Base-by-base conservation (phyloP, 805 yeast genomes). In the Saccharomycopsis oosterbeekiorum region DNA sequence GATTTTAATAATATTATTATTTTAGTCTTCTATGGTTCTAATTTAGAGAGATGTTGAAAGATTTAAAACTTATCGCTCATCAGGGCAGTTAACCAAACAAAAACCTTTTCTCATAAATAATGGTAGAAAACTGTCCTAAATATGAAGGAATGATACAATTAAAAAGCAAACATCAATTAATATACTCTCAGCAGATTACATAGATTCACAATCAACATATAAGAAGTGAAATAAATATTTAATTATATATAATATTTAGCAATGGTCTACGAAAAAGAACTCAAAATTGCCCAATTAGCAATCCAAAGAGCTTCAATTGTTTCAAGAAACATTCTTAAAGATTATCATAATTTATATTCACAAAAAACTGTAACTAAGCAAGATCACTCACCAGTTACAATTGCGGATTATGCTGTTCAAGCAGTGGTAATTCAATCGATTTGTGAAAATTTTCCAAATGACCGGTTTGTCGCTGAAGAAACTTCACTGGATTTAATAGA, bases 341-440 rank as follows among this genome's bases (percentile, higher is more conserved):
- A 85, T 79, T 67, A 80, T 71, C 67, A 80, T 76, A 66, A 78
- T 68, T 66, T 75, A 70, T 70, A 80, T 68, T 65, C 72, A 73
- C 62, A 78, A 74, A 64, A 88, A 26, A 78, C 89, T 56, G 81
- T 90, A 61, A 85, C 90, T 63, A 94, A 94, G 71, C 80, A 81
- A 50, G 99, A 93, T 71, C 83, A 84, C 64, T 89, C 97, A 1
- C 99, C 99, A 0, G 99, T 94, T 15, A 94, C 99, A 1, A 78
- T 89, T 60, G 99, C 98, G 17, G 99, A 94, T 72, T 94, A 88
- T 70, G 97, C 96, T 3, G 92, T 97, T 0, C 99, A 94, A 70
- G 97, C 97, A 0, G 82, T 93, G 55, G 84, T 94, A 62, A 93
- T 91, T 73, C 83, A 89, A 62, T 92, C 97, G 2, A 81, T 94